Conservation (phyloP, 202 grass and related monocot species). For the Carex arenaria region DNA sequence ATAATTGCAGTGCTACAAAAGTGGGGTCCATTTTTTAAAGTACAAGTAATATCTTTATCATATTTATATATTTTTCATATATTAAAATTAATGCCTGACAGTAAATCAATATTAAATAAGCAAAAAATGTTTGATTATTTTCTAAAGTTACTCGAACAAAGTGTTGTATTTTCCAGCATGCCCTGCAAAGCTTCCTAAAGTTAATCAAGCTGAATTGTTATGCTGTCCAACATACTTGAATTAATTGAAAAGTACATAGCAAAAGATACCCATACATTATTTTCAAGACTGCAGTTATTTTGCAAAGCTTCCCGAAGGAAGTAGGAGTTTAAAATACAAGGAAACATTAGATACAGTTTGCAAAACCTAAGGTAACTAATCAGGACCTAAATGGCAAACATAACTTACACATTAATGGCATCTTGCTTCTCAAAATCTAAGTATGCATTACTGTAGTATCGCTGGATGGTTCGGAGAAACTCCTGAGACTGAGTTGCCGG, state of each 20-base stretch:
- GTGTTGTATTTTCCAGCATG: not conserved
- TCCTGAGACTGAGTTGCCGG: slow-evolving; percentile 94
- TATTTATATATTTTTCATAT: not conserved
- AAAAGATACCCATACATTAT: not conserved
- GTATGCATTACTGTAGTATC: slow-evolving; percentile 95
- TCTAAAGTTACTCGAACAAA: not conserved
- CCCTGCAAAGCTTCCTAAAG: not conserved
- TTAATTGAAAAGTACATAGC: not conserved
- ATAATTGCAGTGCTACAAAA: not conserved
- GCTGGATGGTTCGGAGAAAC: slow-evolving; percentile 82
- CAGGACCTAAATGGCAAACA: slow-evolving; percentile 4
- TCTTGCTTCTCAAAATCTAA: slow-evolving; percentile 96
- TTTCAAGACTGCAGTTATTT: not conserved
- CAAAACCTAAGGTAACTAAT: slow-evolving; percentile 23
- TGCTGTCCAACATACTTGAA: not conserved
- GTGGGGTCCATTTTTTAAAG: not conserved
- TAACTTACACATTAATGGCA: slow-evolving; percentile 96
- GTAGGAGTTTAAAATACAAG: not conserved
- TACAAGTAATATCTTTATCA: not conserved
- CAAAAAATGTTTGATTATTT: not conserved
- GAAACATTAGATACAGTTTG: not conserved
- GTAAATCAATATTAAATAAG: not conserved
- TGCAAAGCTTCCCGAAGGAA: not conserved
- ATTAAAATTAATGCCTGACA: not conserved
- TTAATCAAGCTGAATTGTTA: not conserved